A percentile compares a stretch with the other conserved stretches of the same genome.
Evolutionary conservation across 2,329 filamentous ascomycete species (phyloP).

Genomic region (Clathrospora elynae): DNA sequence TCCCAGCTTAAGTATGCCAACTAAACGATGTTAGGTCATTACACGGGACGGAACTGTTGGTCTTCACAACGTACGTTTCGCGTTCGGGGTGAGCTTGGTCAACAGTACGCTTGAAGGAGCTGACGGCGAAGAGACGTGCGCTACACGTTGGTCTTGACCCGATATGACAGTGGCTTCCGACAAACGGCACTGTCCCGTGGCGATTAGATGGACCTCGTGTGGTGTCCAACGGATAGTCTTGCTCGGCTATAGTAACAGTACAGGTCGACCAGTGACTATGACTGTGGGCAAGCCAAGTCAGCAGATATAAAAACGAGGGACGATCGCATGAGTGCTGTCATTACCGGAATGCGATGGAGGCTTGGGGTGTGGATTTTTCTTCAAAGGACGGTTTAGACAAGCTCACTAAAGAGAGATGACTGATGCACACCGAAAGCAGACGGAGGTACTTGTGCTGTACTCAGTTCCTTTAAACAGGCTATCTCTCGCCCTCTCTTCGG

Average conservation of each 20-base stretch:
- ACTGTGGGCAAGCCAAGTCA: slow-evolving; percentile 24
- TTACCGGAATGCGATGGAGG: slow-evolving; percentile 3
- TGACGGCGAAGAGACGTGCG: slow-evolving; percentile 15
- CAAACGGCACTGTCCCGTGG: slow-evolving; percentile 35
- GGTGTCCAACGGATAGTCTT: slow-evolving; percentile 28
- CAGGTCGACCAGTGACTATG: slow-evolving; percentile 21
- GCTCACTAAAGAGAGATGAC: slow-evolving; percentile 6
- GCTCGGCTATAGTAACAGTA: slow-evolving; percentile 24
- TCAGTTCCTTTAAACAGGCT: slow-evolving; percentile 24
- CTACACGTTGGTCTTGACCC: slow-evolving; percentile 16
- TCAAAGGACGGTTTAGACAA: not conserved
- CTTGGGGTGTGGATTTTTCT: not conserved
- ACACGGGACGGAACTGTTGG: not conserved
- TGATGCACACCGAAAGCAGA: slow-evolving; percentile 15
- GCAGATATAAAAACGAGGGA: slow-evolving; percentile 15
- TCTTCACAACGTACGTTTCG: slow-evolving; percentile 20
- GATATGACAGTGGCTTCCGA: slow-evolving; percentile 22
- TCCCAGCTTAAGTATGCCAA: slow-evolving; percentile 1
- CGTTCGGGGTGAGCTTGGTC: slow-evolving; percentile 2
- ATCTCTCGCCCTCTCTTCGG: slow-evolving; percentile 21
- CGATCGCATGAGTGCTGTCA: not conserved
- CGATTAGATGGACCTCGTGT: slow-evolving; percentile 27
- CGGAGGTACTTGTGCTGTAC: slow-evolving; percentile 23
- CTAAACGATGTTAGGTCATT: slow-evolving; percentile 14
- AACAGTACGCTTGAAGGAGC: slow-evolving; percentile 1